Evolutionary conservation across 768 basidiomycete species (phyloP), one percentile per base, ranked within the genome.

Genomic region (Suillus fuscotomentosus): DNA sequence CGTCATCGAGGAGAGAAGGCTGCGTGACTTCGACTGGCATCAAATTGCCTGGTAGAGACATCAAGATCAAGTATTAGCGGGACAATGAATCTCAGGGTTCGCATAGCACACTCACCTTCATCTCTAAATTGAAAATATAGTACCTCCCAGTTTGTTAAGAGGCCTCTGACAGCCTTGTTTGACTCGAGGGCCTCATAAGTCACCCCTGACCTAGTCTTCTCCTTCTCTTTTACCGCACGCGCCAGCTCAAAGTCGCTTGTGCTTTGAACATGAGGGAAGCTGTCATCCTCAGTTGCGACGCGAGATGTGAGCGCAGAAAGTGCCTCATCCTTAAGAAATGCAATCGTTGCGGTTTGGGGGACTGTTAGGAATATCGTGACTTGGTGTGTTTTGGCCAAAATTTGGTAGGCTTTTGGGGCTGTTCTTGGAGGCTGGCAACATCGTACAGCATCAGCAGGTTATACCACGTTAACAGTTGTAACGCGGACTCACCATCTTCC

Each of bases 341-440:
- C 79, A 70, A 93, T 78, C 6, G 84, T 84, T 10, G 82, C 81
- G 41, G 80, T 81, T 9, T 85, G 86, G 48, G 81, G 75, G 11
- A 82, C 80, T 8, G 86, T 84, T 66, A 88, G 76, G 69, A 89
- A 81, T 68, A 91, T 77, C 7, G 88, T 88, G 60, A 89, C 77
- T 67, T 86, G 90, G 78, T 92, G 89, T 0, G 90, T 88, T 70
- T 89, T 91, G 68, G 92, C 74, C n/a, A 86, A 80, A 20, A 92
- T 70, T 61, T 90, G 86, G 76, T 88, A 87, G 57, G 84, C 79
- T 76, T 87, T 90, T 9, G 88, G 86, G 47, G 81, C 82, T 15
- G 79, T 67, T 70, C 84, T 82, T 14, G 79, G 82, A 34, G 86
- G 86, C 89, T 86, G 63, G 62, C 13, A 8, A 27, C 38, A 31